phyloP scores from a whole-genome alignment of 2,329 filamentous ascomycete genomes.

The Clarireedia homoeocarpa region DNA sequence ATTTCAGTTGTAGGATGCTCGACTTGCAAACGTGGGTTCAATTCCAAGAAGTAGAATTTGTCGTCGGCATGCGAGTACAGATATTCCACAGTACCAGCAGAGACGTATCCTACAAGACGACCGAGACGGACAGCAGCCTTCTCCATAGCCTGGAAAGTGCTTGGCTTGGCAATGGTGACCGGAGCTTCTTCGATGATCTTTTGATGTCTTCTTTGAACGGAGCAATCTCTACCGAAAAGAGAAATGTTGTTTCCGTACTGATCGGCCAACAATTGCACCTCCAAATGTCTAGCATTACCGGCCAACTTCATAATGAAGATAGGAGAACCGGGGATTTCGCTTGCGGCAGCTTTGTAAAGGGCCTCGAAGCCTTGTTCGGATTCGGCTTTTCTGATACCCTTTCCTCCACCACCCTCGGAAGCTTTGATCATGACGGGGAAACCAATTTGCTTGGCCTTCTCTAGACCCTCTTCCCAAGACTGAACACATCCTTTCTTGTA shows the following conservation, averaged over 20 bases:
- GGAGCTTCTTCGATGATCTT: conserved; percentile 99
- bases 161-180: conserved; percentile 85
- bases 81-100: conserved; percentile 97
- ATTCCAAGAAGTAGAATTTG: conserved; percentile 98
- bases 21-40: conserved; percentile 98
- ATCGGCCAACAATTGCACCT: conserved; percentile 94
- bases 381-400: conserved; percentile 95
- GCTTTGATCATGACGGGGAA: conserved; percentile 99
- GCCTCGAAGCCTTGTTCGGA: conserved; percentile 75
- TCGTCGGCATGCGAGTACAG: conserved; percentile 96
- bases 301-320: conserved; percentile 99
- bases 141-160: conserved; percentile 94
- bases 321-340: conserved; percentile 94
- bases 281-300: conserved; percentile 90
- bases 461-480: conserved; percentile 82
- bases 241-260: conserved; percentile 99
- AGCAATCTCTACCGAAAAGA: conserved; percentile 96
- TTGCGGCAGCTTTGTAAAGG: conserved; percentile 92
- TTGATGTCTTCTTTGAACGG: conserved; percentile 94
- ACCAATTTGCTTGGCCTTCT: conserved; percentile 81
- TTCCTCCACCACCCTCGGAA: conserved; percentile 98
- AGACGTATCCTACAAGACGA: conserved; percentile 93
- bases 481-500: conserved; percentile 89
- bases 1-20: conserved; percentile 99
- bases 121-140: conserved; percentile 90